A percentile compares a stretch with the other conserved stretches of the same genome.
Evolutionary conservation across 2,329 filamentous ascomycete species (phyloP).

Genomic region (Lizonia empirigonia): DNA sequence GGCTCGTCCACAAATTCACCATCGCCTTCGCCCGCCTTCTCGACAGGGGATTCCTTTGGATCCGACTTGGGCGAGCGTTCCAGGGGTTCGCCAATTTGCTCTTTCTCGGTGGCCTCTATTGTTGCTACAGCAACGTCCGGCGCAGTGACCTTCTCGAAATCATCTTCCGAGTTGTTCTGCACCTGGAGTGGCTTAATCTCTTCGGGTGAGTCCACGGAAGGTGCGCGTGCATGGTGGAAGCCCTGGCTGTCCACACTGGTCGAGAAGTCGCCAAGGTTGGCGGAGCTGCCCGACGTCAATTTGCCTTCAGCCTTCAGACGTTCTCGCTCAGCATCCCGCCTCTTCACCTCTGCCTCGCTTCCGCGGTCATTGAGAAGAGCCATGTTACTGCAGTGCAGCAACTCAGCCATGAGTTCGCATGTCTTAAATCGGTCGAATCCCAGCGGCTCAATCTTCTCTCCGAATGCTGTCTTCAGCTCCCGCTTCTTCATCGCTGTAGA

Average conservation of each 20-base stretch:
- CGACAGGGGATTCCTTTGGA: conserved; percentile 30
- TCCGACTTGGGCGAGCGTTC: conserved; percentile 54
- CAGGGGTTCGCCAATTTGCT: conserved; percentile 44
- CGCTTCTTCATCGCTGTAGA: conserved; percentile 70
- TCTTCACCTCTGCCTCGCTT: conserved; percentile 82
- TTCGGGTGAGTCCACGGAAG: conserved; percentile 62
- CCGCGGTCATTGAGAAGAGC: conserved; percentile 89
- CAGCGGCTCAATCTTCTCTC: conserved; percentile 86
- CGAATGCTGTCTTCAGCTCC: conserved; percentile 84
- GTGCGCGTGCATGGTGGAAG: conserved; percentile 57
- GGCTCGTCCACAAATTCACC: conserved; percentile 81
- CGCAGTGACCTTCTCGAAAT: conserved; percentile 86
- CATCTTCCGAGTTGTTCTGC: conserved; percentile 82
- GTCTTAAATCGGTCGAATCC: conserved; percentile 99
- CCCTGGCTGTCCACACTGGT: conserved; percentile 59
- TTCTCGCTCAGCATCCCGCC: conserved; percentile 81
- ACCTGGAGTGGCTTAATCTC: conserved; percentile 74
- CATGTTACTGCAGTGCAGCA: conserved; percentile 99
- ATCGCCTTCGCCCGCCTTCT: conserved; percentile 50
- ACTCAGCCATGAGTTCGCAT: conserved; percentile 96
- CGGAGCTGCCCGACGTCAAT: conserved; percentile 63
- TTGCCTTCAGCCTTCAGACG: conserved; percentile 77
- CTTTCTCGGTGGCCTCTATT: conserved; percentile 57
- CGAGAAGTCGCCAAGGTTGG: conserved; percentile 62
- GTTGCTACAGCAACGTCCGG: conserved; percentile 75